Conservation (phyloP, 345 rosid species). For the Sapria himalayana region DNA sequence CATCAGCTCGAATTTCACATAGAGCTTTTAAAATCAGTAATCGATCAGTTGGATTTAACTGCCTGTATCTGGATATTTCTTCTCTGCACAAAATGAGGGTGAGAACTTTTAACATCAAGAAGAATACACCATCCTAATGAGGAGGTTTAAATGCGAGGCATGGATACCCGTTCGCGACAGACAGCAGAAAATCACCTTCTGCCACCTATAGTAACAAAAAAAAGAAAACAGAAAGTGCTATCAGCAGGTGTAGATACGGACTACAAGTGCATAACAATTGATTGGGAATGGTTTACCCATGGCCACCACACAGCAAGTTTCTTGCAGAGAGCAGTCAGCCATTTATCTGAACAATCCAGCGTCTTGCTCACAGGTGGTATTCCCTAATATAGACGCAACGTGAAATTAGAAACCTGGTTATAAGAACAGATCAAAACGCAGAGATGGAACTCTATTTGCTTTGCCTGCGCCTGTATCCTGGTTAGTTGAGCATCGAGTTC, state of each 20-base stretch:
- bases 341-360: slow-evolving; percentile 31
- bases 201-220: slow-evolving; percentile 35
- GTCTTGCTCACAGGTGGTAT: slow-evolving; percentile 46
- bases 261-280: not conserved
- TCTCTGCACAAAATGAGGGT: slow-evolving; percentile 22
- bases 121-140: not conserved
- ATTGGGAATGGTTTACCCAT: slow-evolving; percentile 27
- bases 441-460: no score
- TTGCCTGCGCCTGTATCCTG: no score
- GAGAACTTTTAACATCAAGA: slow-evolving; percentile 5
- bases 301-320: slow-evolving; percentile 65
- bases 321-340: slow-evolving; percentile 72
- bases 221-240: not conserved
- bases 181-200: slow-evolving; percentile 45
- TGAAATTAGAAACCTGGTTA: slow-evolving; percentile 1
- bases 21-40: slow-evolving; percentile 53
- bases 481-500: no score
- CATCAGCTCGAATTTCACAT: slow-evolving; percentile 67
- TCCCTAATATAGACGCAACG: no score
- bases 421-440: not conserved
- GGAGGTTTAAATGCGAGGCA: slow-evolving; percentile 1
- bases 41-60: slow-evolving; percentile 39
- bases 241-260: not conserved
- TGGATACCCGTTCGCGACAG: slow-evolving; percentile 36
- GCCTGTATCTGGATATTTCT: slow-evolving; percentile 40